These are phyloP conservation scores for Wickerhamomyces kurtzmanii DNA, from an alignment of 805 yeast species.

Conservation along the genomic window DNA sequence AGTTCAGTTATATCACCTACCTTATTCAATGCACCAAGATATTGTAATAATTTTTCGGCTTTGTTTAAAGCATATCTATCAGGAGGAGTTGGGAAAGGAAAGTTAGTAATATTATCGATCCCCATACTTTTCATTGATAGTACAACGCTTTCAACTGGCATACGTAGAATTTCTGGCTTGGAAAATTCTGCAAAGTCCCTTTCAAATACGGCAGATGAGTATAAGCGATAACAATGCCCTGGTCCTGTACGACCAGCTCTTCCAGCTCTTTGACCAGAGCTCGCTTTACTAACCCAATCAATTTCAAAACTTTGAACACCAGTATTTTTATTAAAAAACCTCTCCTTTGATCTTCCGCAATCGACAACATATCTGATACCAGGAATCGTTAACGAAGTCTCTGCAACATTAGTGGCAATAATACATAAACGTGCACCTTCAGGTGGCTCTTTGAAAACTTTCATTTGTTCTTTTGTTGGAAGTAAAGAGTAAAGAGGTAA, in stretches of 20 bases:
- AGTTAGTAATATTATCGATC: slow-evolving; percentile 78
- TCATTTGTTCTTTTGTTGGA: slow-evolving; percentile 94
- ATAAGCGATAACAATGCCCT: slow-evolving; percentile 90
- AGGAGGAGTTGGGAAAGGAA: slow-evolving; percentile 96
- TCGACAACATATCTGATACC: slow-evolving; percentile 92
- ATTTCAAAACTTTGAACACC: slow-evolving; percentile 91
- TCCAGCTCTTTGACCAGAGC: slow-evolving; percentile 92
- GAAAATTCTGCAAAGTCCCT: slow-evolving; percentile 76
- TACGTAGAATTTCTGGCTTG: slow-evolving; percentile 81
- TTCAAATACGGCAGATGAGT: slow-evolving; percentile 90
- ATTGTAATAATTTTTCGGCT: slow-evolving; percentile 60
- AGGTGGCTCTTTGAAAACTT: slow-evolving; percentile 82
- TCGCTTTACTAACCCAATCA: slow-evolving; percentile 90
- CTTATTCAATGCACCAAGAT: slow-evolving; percentile 65
- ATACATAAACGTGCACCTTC: slow-evolving; percentile 79
- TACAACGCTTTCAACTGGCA: slow-evolving; percentile 97
- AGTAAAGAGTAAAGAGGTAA: slow-evolving; percentile 86
- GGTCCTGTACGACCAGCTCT: slow-evolving; percentile 99
- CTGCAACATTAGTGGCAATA: slow-evolving; percentile 96
- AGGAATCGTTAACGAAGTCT: slow-evolving; percentile 94
- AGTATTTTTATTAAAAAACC: slow-evolving; percentile 69
- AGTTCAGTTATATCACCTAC: slow-evolving; percentile 56
- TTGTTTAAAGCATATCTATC: slow-evolving; percentile 44
- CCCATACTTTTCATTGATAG: slow-evolving; percentile 96
- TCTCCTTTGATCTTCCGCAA: slow-evolving; percentile 88